Evolutionary conservation across 2,329 filamentous ascomycete species (phyloP).

Genomic region (Harringtonia aguacate): DNA sequence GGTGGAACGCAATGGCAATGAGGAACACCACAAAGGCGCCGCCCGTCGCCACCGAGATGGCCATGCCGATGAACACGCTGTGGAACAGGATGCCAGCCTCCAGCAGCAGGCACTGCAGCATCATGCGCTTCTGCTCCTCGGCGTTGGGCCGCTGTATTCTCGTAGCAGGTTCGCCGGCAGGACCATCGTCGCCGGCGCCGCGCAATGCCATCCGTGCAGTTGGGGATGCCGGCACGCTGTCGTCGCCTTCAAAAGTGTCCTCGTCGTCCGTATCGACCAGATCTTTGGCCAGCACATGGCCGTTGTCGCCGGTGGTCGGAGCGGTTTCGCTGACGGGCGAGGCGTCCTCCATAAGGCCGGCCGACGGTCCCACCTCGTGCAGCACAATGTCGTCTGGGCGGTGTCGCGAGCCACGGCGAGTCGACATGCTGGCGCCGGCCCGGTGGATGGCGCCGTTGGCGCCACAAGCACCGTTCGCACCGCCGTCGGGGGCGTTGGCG

Average conservation of each 20-base stretch:
- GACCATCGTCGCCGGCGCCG: slow-evolving; percentile 1
- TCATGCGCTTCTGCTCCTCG: slow-evolving; percentile 53
- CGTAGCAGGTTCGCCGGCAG: slow-evolving; percentile 13
- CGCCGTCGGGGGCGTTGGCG: slow-evolving; percentile 18
- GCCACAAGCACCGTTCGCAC: slow-evolving; percentile 14
- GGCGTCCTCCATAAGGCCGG: slow-evolving; percentile 46
- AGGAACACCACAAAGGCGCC: slow-evolving; percentile 72
- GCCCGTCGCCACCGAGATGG: slow-evolving; percentile 69
- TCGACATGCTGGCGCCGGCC: slow-evolving; percentile 17
- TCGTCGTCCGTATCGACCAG: slow-evolving; percentile 7
- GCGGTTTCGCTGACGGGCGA: slow-evolving; percentile 48
- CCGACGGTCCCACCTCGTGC: slow-evolving; percentile 37
- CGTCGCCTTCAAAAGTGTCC: slow-evolving; percentile 3
- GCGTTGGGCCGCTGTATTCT: slow-evolving; percentile 21
- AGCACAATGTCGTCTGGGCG: slow-evolving; percentile 39
- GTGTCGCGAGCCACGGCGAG: slow-evolving; percentile 25
- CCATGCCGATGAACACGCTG: slow-evolving; percentile 80
- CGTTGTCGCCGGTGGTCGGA: slow-evolving; percentile 17
- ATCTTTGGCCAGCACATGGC: neutral
- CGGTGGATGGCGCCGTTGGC: slow-evolving; percentile 11
- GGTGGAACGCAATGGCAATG: slow-evolving; percentile 72
- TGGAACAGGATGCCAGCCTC: slow-evolving; percentile 81
- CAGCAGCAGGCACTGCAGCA: slow-evolving; percentile 68
- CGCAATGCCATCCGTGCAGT: too few relatives aligned
- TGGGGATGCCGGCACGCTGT: too few relatives aligned